Evolutionary conservation across 495 filamentous ascomycete genomes (phyloP).

Genomic region (Daldinia caldariorum): DNA sequence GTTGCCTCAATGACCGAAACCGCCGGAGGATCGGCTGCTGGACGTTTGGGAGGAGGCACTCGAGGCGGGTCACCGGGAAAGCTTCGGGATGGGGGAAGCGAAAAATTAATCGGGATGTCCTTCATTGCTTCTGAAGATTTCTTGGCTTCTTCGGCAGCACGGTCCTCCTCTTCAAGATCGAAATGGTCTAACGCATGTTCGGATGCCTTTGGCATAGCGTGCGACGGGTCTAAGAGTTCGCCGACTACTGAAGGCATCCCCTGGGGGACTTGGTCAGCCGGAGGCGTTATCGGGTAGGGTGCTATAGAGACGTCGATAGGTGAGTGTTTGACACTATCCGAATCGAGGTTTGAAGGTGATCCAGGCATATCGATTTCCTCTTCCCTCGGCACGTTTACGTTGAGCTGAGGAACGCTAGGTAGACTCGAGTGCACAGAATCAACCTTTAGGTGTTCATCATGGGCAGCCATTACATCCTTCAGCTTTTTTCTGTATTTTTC

Average conservation of each 20-base stretch:
- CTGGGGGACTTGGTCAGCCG: conserved; percentile 50
- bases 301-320: conserved; percentile 63
- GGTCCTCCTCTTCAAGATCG: conserved; percentile 61
- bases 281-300: conserved; percentile 67
- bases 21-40: conserved; percentile 55
- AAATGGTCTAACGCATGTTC: conserved; percentile 63
- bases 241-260: conserved; percentile 49
- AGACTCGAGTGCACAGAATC: conserved; percentile 18
- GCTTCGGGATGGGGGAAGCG: conserved; percentile 59
- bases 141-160: conserved; percentile 53
- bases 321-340: conserved; percentile 57
- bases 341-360: conserved; percentile 56
- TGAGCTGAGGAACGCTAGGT: conserved; percentile 34
- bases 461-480: conserved; percentile 70
- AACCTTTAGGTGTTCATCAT: conserved; percentile 42
- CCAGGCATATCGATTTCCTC: conserved; percentile 50
- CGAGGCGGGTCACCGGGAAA: conserved; percentile 57
- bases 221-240: conserved; percentile 59
- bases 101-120: conserved; percentile 57
- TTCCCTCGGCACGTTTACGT: conserved; percentile 45
- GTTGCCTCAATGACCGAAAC: conserved; percentile 59
- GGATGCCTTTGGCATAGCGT: conserved; percentile 63
- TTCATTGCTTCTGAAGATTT: conserved; percentile 53
- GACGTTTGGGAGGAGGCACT: conserved; percentile 55
- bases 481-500: conserved; percentile 91